A percentile compares a stretch with the other conserved stretches of the same genome.
Evolutionary conservation across 2,329 filamentous ascomycete species (phyloP).

Genomic region (Ustilaginoidea virens): DNA sequence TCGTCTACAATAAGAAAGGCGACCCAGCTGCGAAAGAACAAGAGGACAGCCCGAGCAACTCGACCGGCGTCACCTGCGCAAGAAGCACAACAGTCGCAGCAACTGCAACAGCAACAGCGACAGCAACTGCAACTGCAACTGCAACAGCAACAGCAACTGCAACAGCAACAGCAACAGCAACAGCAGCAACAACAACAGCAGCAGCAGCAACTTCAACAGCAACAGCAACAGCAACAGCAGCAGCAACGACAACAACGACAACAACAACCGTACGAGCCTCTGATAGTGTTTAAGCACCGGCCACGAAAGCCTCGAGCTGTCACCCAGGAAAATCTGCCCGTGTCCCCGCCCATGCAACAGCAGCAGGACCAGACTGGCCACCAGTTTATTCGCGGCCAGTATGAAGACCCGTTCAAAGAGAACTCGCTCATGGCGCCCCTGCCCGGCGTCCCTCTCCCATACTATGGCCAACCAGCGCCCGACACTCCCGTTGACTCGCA

Average conservation of each 20-base stretch:
- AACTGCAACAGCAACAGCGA: too few species aligned
- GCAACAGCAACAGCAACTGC: too few species aligned
- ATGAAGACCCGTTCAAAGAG: conserved; percentile 24
- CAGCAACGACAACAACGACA: background rate
- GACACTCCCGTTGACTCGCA: conserved; percentile 25
- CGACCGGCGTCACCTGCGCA: conserved; percentile 17
- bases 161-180: too few species aligned
- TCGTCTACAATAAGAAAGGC: conserved; percentile 26
- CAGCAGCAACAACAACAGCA: too few species aligned
- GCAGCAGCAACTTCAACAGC: background rate
- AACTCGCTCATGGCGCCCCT: conserved; percentile 10
- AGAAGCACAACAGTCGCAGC: conserved; percentile 12
- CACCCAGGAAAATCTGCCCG: conserved; percentile 7
- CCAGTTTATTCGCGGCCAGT: conserved; percentile 20
- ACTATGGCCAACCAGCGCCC: conserved; percentile 16
- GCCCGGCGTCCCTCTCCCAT: conserved; percentile 12
- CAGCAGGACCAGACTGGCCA: conserved; percentile 12
- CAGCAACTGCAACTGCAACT: too few species aligned
- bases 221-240: background rate
- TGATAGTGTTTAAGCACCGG: conserved; percentile 18
- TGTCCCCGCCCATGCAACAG: conserved; percentile 12
- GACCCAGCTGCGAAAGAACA: conserved; percentile 17
- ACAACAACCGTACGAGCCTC: conserved; percentile 5
- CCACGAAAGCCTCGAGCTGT: conserved; percentile 10
- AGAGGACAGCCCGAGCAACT: conserved; percentile 11